Base-by-base conservation (phyloP, 495 filamentous ascomycete species). In the Aspergillus saccharolyticus region DNA sequence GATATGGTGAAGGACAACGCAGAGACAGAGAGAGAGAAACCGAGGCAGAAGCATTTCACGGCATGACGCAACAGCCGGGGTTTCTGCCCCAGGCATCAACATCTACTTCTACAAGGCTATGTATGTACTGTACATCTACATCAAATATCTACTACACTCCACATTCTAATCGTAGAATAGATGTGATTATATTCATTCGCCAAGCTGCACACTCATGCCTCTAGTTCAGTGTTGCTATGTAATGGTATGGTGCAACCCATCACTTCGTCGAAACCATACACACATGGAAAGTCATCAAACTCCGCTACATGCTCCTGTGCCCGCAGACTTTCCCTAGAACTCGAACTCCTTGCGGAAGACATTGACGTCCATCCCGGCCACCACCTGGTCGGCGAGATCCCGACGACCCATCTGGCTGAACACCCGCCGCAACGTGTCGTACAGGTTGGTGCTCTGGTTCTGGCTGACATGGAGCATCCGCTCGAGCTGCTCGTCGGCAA, bases 381-480 rank as follows among this genome's bases (percentile, higher is more conserved):
- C 84, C 7, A 97, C 94, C 78, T 83, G 78, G 60, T 97, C 93
- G 4, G 87, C 85, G 69, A 98, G 67, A 76, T 98, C 94, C 47
- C 89, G 77, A 52, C 94, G 71, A 0, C 86, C 87, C 94, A 98
- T 97, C 80, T 94, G 91, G 28, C 83, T 89, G 70, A 97, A 97
- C 8, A 97, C 95, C 55, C 95, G 79, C 49, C 91, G 78, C 52
- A 98, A 72, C 4, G 94, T 97, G 70, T 98, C 94, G 66, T 94
- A 91, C 52, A 97, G 74, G 69, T 96, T 98, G 42, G 93, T 96
- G 77, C 91, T 96, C 67, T 95, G 85, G 72, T 98, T 98, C 77
- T 96, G 91, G 54, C 77, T 81, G 44, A 76, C 73, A 42, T 80
- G 78, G 44, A 91, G 83, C 86, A 96, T 87, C 48, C 86, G 78